phyloP scores from a whole-genome alignment of 176 grass and related monocot genomes.

The Zea luxurians region DNA sequence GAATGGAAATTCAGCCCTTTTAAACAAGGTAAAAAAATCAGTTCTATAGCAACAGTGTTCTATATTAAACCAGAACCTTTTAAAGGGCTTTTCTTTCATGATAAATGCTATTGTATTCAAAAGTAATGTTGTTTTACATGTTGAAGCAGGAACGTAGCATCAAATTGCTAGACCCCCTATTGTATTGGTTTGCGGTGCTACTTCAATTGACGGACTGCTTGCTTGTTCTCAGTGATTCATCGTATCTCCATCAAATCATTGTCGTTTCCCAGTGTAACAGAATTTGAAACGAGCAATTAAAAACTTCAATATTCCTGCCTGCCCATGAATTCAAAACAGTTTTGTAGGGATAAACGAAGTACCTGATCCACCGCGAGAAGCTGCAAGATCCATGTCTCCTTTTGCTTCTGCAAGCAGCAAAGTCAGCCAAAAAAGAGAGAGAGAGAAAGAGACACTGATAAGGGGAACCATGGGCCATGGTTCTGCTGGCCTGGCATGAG shows the following conservation, averaged over 20 bases:
- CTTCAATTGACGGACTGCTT: background rate
- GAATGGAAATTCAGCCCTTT: background rate
- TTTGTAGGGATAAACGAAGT: background rate
- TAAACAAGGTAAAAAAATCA: conserved; percentile 2
- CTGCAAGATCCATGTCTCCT: conserved; percentile 55
- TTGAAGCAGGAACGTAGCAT: background rate
- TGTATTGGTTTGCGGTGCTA: background rate
- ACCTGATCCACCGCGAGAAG: conserved; percentile 68
- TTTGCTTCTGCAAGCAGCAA: conserved; percentile 53
- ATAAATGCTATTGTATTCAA: background rate
- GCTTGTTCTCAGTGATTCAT: background rate
- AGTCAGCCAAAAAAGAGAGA: background rate
- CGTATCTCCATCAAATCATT: background rate
- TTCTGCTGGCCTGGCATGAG: conserved; percentile 8
- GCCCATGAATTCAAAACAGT: background rate
- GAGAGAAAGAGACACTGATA: background rate
- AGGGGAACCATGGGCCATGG: background rate
- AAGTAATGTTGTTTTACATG: background rate
- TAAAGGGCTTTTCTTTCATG: background rate
- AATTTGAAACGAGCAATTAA: background rate
- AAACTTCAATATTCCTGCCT: background rate
- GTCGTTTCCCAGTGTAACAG: background rate
- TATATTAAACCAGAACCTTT: background rate
- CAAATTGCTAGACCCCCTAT: background rate
- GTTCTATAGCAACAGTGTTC: background rate